Evolutionary conservation across 805 yeast species (phyloP).

Genomic region (Lipomyces mesembrius): DNA sequence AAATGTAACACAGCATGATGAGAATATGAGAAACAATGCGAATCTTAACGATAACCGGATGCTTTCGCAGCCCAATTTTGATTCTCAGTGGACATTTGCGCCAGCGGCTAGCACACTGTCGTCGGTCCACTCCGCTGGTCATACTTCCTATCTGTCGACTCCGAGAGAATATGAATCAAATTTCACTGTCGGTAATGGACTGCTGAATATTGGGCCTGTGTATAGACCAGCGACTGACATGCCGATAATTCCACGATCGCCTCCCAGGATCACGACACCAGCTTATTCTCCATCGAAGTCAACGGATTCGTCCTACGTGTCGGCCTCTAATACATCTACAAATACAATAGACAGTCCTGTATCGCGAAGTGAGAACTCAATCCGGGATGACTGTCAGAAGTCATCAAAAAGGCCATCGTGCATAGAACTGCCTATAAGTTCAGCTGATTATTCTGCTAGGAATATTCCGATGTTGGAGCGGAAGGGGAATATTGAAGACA

Average conservation of each 20-base stretch:
- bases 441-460: background rate
- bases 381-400: background rate
- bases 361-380: background rate
- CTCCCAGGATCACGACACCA: background rate
- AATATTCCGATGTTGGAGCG: background rate
- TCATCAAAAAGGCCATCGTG: background rate
- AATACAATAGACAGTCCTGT: background rate
- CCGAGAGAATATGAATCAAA: background rate
- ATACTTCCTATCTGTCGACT: background rate
- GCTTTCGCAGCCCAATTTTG: background rate
- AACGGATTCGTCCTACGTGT: background rate
- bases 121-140: background rate
- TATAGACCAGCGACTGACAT: background rate
- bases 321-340: background rate
- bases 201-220: background rate
- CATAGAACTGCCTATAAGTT: background rate
- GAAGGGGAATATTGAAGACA: conserved; percentile 6
- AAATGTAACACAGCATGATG: background rate
- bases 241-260: background rate
- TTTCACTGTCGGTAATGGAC: background rate
- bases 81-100: background rate
- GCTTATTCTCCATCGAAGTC: background rate
- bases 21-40: background rate
- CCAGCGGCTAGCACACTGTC: background rate
- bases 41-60: background rate